Percentiles rank a stretch among this genome's conserved stretches.
Conservation (phyloP, 2,329 filamentous ascomycete species). For the Dactylellina parvicollis region DNA sequence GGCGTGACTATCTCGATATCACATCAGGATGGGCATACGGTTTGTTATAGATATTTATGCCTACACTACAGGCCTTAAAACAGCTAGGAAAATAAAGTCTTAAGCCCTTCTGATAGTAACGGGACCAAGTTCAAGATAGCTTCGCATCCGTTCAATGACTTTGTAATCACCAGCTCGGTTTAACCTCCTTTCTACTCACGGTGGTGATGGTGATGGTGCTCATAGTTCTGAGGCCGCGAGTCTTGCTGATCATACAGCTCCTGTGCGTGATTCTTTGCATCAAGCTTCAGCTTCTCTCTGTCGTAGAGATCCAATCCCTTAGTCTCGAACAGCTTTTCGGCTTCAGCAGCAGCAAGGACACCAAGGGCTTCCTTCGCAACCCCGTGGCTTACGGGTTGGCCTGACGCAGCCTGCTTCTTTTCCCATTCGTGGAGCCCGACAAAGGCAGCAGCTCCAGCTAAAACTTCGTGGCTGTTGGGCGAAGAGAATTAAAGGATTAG, state of each 20-base stretch:
- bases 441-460: constrained; percentile 49
- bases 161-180: background rate
- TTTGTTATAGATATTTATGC: background rate
- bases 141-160: too few species aligned
- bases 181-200: constrained; percentile 4
- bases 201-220: constrained; percentile 34
- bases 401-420: constrained; percentile 38
- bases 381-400: constrained; percentile 45
- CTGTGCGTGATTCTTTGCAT: constrained; percentile 63
- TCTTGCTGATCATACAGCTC: constrained; percentile 65
- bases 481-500: background rate
- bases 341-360: constrained; percentile 34
- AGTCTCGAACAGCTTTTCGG: constrained; percentile 60
- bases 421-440: constrained; percentile 42
- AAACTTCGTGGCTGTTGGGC: constrained; percentile 28
- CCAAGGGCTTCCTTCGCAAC: constrained; percentile 50
- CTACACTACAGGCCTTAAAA: background rate
- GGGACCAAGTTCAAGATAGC: background rate
- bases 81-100: background rate
- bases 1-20: background rate
- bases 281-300: constrained; percentile 64
- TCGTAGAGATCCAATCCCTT: constrained; percentile 66
- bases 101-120: too few species aligned
- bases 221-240: constrained; percentile 56
- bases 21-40: background rate